Evolutionary conservation across 306 rosid genomes (phyloP), one percentile per base, ranked within the genome.

Genomic region (Quercus alba): DNA sequence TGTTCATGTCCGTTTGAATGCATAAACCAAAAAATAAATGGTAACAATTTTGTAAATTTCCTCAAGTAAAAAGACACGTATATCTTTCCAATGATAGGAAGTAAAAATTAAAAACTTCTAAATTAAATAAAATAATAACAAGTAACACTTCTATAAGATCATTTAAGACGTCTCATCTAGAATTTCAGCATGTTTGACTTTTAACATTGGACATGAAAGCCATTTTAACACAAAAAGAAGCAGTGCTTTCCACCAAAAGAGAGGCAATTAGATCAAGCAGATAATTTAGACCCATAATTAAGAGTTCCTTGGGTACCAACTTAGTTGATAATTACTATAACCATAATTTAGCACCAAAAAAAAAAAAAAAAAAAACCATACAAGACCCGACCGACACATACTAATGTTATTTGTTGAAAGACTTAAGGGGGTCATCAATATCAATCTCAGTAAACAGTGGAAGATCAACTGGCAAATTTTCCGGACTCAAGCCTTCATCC

Each of bases 401-500:
- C 61, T 63, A 72, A 19, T 56, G 17, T 61, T 75, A 82, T 72
- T 80, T 64, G 72, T 75, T 77, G 77, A 92, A 94, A 59, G 89
- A 77, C 84, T 90, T 81, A 14, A 94, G 59, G 21, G 98, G 98
- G 63, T 90, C 91, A 49, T 74, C 75, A 14, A 84, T 88, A 67
- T 94, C 95, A n/a, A 94, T 82, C 71, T 89, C 86, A 77, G 57
- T 3, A 56, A 94, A 55, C 58, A 85, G 91, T 13, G 98, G 98
- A 33, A 90, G 94, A 86, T 90, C 94, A 58, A 74, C 83, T 15
- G 84, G 87, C 76, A 94, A 4, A 52, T 78, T 75, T 78, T 91
- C 95, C 38, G 76, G 30, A 76, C 83, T 84, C 80, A 87, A 64
- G 19, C 88, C 91, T 86, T 71, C 85, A 18, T 85, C 92, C 76